Percentiles rank a stretch among this genome's conserved stretches.
phyloP scores from a whole-genome alignment of 1,284 basidiomycete species.

The Apiotrichum veenhuisii region DNA sequence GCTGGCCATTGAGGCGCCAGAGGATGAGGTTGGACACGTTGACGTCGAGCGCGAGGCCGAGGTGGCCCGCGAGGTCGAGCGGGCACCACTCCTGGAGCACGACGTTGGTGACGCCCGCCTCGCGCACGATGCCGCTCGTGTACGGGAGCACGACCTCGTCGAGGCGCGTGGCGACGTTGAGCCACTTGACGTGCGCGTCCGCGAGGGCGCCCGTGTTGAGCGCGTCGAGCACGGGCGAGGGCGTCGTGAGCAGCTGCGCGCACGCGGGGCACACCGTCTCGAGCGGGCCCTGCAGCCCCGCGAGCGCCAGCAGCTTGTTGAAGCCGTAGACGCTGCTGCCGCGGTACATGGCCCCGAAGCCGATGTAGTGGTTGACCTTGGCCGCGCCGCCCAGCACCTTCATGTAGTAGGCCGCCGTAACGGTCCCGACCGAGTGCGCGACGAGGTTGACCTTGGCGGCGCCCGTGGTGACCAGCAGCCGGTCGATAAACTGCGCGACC shows the following conservation, averaged over 20 bases:
- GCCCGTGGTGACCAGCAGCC: background rate
- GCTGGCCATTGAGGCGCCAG: slow-evolving; percentile 1
- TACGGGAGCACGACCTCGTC: background rate
- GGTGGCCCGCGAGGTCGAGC: background rate
- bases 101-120: background rate
- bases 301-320: background rate
- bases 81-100: slow-evolving; percentile 1
- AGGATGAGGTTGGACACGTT: slow-evolving; percentile 4
- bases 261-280: background rate
- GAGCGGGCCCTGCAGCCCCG: background rate
- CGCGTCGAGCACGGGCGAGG: background rate
- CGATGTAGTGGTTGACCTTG: background rate
- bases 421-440: background rate
- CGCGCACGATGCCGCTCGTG: background rate
- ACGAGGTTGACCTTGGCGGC: background rate
- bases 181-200: background rate
- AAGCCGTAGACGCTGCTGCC: background rate
- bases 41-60: background rate
- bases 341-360: background rate
- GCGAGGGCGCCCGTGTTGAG: background rate
- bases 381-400: background rate
- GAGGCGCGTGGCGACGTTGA: background rate
- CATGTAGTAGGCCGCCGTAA: background rate
- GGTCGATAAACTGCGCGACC: background rate
- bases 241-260: too few species aligned